Conservation (phyloP, 192 early-diverging fungal species). For the Backusella liffmaniae region DNA sequence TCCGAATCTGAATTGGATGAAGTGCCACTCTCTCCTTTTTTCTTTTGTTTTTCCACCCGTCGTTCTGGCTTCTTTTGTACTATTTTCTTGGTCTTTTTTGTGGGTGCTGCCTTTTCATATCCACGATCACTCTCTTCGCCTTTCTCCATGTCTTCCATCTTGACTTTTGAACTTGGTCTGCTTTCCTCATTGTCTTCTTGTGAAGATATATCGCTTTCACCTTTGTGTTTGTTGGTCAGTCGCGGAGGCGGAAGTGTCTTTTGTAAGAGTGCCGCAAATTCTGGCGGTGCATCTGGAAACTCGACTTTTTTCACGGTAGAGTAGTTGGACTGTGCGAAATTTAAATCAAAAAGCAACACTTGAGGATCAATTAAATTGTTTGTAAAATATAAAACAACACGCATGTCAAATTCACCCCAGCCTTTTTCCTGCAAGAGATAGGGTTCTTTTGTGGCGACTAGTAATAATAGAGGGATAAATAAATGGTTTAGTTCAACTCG, state of each 20-base stretch:
- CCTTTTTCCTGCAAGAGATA: slow-evolving; percentile 53
- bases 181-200: neutral
- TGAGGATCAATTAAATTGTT: slow-evolving; percentile 40
- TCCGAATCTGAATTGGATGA: neutral
- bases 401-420: slow-evolving; percentile 64
- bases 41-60: neutral
- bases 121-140: neutral
- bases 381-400: slow-evolving; percentile 47
- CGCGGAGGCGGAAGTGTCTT: neutral
- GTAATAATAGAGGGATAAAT: neutral
- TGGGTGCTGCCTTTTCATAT: neutral
- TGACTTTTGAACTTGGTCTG: neutral
- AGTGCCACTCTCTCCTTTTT: neutral
- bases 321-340: slow-evolving; percentile 48
- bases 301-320: slow-evolving; percentile 44
- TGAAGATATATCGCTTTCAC: neutral
- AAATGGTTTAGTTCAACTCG: neutral
- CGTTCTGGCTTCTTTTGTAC: neutral
- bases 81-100: neutral
- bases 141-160: neutral
- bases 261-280: neutral
- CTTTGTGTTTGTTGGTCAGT: neutral
- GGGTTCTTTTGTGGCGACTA: slow-evolving; percentile 49
- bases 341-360: slow-evolving; percentile 49
- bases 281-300: slow-evolving; percentile 10